phyloP scores from a whole-genome alignment of 805 yeast genomes.

The Teunomyces barrocoloradensis region DNA sequence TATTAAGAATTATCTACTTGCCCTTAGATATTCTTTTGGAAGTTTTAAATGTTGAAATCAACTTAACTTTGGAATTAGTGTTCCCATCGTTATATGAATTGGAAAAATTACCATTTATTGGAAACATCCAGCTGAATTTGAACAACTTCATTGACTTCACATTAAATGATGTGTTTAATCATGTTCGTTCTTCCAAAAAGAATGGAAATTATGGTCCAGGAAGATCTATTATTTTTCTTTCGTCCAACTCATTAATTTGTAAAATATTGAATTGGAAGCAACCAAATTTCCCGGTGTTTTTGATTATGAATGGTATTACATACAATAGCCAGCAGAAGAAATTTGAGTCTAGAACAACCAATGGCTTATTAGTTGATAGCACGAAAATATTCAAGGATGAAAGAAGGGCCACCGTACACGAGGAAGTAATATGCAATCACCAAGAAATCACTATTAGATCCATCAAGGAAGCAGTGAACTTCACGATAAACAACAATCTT shows the following conservation, averaged over 20 bases:
- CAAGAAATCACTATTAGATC: slow-evolving; percentile 55
- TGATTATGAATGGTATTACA: slow-evolving; percentile 69
- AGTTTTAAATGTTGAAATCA: slow-evolving; percentile 55
- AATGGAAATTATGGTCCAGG: slow-evolving; percentile 22
- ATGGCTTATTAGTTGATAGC: slow-evolving; percentile 36
- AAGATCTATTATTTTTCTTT: slow-evolving; percentile 77
- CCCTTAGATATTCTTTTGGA: slow-evolving; percentile 60
- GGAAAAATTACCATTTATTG: slow-evolving; percentile 37
- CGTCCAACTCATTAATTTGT: slow-evolving; percentile 86
- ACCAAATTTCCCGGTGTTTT: slow-evolving; percentile 94
- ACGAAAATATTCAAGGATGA: slow-evolving; percentile 5
- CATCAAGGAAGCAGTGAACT: slow-evolving; percentile 76
- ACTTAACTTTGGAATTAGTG: slow-evolving; percentile 69
- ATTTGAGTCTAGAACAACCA: slow-evolving; percentile 41
- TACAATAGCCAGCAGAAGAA: slow-evolving; percentile 21
- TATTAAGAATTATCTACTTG: slow-evolving; percentile 49
- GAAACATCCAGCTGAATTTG: slow-evolving; percentile 48
- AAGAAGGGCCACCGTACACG: neutral
- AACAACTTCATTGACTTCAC: slow-evolving; percentile 76
- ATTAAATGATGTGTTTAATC: slow-evolving; percentile 69
- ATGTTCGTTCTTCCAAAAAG: slow-evolving; percentile 50
- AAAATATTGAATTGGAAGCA: slow-evolving; percentile 97
- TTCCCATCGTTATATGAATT: slow-evolving; percentile 62
- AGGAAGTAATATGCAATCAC: slow-evolving; percentile 21
- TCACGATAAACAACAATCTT: slow-evolving; percentile 78